These are phyloP conservation scores for Staphylotrichum tortipilum DNA, from an alignment of 495 filamentous ascomycete genomes.

Conservation along the genomic window DNA sequence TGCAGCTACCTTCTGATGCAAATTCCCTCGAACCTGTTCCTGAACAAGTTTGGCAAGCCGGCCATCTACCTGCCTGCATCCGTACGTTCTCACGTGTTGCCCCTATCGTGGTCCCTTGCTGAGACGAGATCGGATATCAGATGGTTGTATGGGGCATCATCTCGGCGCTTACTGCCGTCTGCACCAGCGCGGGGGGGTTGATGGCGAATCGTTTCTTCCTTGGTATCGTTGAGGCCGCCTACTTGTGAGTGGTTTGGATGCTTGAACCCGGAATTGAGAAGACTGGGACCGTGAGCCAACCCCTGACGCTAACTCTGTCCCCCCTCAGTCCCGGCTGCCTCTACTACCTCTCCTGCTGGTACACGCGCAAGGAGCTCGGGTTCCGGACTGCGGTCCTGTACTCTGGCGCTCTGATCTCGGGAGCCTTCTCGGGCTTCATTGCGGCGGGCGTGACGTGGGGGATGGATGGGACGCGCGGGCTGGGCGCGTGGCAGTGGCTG, in stretches of 20 bases:
- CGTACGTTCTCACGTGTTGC: constrained; percentile 20
- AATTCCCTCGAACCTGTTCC: constrained; percentile 52
- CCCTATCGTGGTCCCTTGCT: too few relatives aligned
- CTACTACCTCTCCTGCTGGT: constrained; percentile 53
- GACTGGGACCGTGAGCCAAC: too few relatives aligned
- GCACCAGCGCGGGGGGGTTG: constrained; percentile 53
- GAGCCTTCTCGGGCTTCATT: constrained; percentile 56
- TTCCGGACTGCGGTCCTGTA: constrained; percentile 53
- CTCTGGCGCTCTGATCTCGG: constrained; percentile 53
- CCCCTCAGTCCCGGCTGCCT: constrained; percentile 36
- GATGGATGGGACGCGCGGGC: constrained; percentile 39
- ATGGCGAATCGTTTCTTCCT: constrained; percentile 63
- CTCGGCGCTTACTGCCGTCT: constrained; percentile 52
- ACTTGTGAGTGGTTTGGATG: constrained; percentile 29
- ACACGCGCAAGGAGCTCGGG: constrained; percentile 50
- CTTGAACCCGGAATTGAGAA: too few relatives aligned
- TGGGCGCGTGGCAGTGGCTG: constrained; percentile 53
- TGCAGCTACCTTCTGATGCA: constrained; percentile 49
- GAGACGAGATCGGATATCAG: constrained; percentile 10
- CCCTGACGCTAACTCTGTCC: neutral
- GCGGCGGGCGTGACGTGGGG: constrained; percentile 47
- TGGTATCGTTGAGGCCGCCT: constrained; percentile 51
- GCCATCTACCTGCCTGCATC: constrained; percentile 55
- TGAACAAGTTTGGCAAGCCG: constrained; percentile 52
- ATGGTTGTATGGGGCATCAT: constrained; percentile 72